Percentiles rank a stretch among this genome's conserved stretches.
These are phyloP conservation scores for Aspergillus flavus DNA, from an alignment of 2,329 filamentous ascomycete species.

Conservation along the genomic window DNA sequence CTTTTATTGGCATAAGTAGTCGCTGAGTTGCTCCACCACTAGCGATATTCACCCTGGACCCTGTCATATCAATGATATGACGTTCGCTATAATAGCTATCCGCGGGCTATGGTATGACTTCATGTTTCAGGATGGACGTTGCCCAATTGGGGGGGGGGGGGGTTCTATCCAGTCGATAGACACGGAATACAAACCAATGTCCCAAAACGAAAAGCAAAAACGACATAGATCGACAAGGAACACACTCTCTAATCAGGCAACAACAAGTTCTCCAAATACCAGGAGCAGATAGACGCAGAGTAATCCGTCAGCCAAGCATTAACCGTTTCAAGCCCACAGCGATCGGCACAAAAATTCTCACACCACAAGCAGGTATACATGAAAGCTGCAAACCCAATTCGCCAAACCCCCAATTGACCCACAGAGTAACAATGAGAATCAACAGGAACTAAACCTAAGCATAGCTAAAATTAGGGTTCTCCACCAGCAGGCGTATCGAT, in stretches of 20 bases:
- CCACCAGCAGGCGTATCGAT: neutral
- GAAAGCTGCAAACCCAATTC: neutral
- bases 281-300: neutral
- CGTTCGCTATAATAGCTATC: neutral
- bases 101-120: neutral
- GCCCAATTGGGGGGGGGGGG: neutral
- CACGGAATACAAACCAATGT: neutral
- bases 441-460: neutral
- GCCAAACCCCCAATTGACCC: neutral
- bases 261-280: neutral
- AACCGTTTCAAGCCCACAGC: neutral
- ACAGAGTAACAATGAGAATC: neutral
- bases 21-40: neutral
- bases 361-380: neutral
- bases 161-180: too few relatives aligned
- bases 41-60: neutral
- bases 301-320: neutral
- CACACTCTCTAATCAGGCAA: neutral
- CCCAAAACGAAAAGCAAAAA: neutral
- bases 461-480: constrained; percentile 6
- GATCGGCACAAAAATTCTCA: neutral
- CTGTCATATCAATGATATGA: neutral
- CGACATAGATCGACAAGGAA: neutral
- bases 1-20: too few relatives aligned
- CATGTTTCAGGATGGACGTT: neutral